A percentile compares a stretch with the other conserved stretches of the same genome.
Evolutionary conservation across 106 monocot species (phyloP).

Genomic region (Chionographis japonica): DNA sequence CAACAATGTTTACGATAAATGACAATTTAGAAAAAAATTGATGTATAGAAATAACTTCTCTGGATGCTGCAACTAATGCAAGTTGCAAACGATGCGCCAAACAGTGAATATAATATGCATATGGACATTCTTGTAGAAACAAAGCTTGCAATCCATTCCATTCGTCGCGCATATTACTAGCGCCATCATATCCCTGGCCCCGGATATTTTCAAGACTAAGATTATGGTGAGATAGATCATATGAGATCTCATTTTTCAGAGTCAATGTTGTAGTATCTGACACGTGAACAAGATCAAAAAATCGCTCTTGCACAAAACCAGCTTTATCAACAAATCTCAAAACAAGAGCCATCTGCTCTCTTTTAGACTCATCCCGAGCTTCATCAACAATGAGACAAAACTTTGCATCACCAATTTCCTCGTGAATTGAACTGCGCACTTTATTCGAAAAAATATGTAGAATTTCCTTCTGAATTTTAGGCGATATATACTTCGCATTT

Average conservation of each 20-base stretch:
- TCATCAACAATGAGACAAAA: not conserved
- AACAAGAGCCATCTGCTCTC: not conserved
- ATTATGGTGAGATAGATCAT: not conserved
- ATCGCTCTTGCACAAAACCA: not conserved
- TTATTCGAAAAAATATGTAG: not conserved
- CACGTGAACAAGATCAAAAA: not conserved
- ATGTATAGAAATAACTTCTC: too few species aligned
- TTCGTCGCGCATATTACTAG: not conserved
- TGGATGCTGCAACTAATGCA: too few species aligned
- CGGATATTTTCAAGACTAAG: not conserved
- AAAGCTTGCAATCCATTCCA: not conserved
- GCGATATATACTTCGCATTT: not conserved
- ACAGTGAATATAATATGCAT: too few species aligned
- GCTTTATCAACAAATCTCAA: not conserved
- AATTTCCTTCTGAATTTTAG: not conserved
- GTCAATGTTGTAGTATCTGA: not conserved
- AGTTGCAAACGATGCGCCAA: too few species aligned
- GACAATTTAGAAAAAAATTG: too few species aligned
- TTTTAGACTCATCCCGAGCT: not conserved
- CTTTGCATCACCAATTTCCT: conserved; percentile 1
- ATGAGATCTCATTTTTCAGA: not conserved
- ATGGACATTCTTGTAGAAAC: too few species aligned
- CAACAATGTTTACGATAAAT: too few species aligned
- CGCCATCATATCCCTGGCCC: not conserved
- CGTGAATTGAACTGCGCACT: not conserved